Conservation (phyloP, 306 rosid genomes). For the Dicorynia guianensis region DNA sequence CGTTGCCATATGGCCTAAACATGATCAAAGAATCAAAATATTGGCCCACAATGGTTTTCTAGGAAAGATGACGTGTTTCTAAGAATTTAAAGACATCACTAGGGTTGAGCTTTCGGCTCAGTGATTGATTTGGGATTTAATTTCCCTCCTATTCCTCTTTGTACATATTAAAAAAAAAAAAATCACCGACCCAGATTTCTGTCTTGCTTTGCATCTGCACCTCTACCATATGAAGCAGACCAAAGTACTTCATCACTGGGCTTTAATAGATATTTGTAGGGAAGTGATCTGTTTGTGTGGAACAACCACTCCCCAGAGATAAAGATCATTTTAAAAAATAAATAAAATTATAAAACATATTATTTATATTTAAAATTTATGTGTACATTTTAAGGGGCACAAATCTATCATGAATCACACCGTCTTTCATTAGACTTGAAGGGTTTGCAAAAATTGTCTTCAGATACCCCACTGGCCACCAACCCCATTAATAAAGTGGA, state of each 20-base stretch:
- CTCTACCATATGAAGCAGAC: conserved; percentile 35
- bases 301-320: too few relatives aligned
- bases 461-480: conserved; percentile 46
- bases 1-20: conserved; percentile 23
- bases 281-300: too few relatives aligned
- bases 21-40: neutral
- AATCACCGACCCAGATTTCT: neutral
- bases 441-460: conserved; percentile 48
- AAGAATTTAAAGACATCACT: neutral
- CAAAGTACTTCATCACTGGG: conserved; percentile 16
- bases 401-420: conserved; percentile 28
- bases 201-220: conserved; percentile 22
- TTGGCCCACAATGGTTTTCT: conserved; percentile 22
- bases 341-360: too few relatives aligned
- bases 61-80: neutral
- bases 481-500: conserved; percentile 39
- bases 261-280: neutral
- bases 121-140: too few relatives aligned
- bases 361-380: too few relatives aligned
- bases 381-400: conserved; percentile 24
- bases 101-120: too few relatives aligned
- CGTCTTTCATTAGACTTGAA: conserved; percentile 29
- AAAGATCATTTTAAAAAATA: too few relatives aligned
- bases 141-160: too few relatives aligned
- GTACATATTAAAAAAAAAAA: too few relatives aligned